Percentiles rank a stretch among this genome's conserved stretches.
These are phyloP conservation scores for Verticillium klebahnii DNA, from an alignment of 2,329 filamentous ascomycete genomes.

Conservation along the genomic window DNA sequence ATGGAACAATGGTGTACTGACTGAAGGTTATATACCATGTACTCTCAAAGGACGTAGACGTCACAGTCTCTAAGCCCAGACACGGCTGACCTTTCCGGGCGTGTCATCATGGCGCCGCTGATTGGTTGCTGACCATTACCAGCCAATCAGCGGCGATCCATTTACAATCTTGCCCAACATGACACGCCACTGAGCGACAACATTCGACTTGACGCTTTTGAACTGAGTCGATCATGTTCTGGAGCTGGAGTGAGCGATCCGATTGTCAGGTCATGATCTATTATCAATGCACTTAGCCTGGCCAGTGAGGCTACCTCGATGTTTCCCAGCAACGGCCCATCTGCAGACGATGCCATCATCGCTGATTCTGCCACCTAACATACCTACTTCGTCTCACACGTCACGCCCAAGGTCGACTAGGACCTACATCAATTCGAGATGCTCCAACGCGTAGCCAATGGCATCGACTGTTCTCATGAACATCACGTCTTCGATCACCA, in stretches of 20 bases:
- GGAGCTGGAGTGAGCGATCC: neutral
- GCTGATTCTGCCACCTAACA: too few species aligned
- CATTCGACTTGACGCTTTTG: neutral
- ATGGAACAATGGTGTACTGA: neutral
- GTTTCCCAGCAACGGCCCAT: too few species aligned
- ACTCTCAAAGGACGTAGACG: neutral
- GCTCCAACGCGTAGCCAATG: too few species aligned
- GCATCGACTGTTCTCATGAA: too few species aligned
- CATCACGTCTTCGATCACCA: too few species aligned
- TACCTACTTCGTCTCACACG: too few species aligned
- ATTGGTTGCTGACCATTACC: neutral
- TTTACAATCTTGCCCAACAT: neutral
- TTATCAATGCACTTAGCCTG: too few species aligned
- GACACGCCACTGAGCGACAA: neutral
- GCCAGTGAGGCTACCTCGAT: too few species aligned
- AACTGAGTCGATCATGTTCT: neutral
- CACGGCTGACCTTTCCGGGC: neutral
- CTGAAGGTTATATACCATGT: neutral
- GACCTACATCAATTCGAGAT: too few species aligned
- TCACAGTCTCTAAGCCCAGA: neutral
- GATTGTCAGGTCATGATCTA: neutral
- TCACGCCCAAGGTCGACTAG: too few species aligned
- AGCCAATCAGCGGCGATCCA: neutral
- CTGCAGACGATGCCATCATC: too few species aligned
- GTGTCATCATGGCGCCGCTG: neutral